These are phyloP conservation scores for Cercospora zeae-maydis DNA, from an alignment of 2,329 filamentous ascomycete genomes.

Conservation along the genomic window DNA sequence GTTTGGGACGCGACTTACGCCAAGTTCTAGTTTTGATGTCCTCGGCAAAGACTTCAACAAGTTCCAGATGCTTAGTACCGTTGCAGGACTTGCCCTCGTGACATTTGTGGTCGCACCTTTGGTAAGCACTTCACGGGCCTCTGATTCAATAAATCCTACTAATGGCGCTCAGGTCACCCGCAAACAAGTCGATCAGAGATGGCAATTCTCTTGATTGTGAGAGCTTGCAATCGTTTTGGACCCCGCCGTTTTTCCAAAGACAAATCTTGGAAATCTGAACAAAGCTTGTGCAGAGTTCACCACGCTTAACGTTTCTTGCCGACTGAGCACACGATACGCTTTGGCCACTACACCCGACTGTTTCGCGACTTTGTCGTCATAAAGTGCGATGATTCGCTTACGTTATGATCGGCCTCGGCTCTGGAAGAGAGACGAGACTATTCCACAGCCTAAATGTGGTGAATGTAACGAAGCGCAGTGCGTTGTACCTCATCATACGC, in stretches of 20 bases:
- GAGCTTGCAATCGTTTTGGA: background rate
- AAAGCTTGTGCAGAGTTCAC: background rate
- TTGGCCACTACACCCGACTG: background rate
- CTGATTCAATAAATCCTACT: slow-evolving; percentile 18
- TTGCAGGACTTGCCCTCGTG: slow-evolving; percentile 72
- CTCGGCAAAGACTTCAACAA: slow-evolving; percentile 93
- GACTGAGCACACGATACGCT: background rate
- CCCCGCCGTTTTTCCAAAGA: background rate
- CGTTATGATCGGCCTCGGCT: background rate
- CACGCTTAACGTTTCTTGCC: background rate
- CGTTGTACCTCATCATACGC: background rate
- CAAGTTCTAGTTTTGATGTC: slow-evolving; percentile 86
- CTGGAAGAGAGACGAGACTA: background rate
- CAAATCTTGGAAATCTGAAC: background rate
- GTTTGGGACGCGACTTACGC: slow-evolving; percentile 81
- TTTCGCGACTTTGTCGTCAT: background rate
- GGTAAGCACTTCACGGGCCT: slow-evolving; percentile 55
- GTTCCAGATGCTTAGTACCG: slow-evolving; percentile 75
- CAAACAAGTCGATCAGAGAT: slow-evolving; percentile 66
- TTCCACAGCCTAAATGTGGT: background rate
- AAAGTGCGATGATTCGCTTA: background rate
- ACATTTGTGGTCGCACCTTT: slow-evolving; percentile 78
- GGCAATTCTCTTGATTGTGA: slow-evolving; percentile 45
- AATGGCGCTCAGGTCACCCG: slow-evolving; percentile 46
- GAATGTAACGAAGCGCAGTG: background rate